Conservation (phyloP, 768 basidiomycete species). For the Cubamyces lactineus region DNA sequence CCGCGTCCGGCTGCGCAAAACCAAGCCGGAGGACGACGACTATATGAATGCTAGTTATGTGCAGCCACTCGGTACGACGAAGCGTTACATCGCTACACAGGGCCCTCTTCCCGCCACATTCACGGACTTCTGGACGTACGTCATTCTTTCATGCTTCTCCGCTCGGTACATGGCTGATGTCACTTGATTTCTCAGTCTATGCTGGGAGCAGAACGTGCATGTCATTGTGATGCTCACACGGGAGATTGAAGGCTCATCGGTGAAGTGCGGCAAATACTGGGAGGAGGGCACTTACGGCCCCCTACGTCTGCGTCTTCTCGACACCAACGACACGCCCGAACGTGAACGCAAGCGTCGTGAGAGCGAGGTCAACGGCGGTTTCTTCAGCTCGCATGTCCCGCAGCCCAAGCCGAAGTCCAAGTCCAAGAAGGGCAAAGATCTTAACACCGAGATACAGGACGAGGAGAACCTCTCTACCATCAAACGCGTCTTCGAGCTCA, state of each 20-base stretch:
- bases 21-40: slow-evolving; percentile 57
- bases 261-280: slow-evolving; percentile 96
- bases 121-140: slow-evolving; percentile 92
- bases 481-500: slow-evolving; percentile 69
- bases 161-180: neutral
- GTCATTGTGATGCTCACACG: slow-evolving; percentile 97
- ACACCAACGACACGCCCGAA: slow-evolving; percentile 50
- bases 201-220: slow-evolving; percentile 93
- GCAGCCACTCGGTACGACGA: slow-evolving; percentile 79
- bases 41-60: slow-evolving; percentile 97
- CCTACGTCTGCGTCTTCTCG: slow-evolving; percentile 59
- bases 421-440: slow-evolving; percentile 15
- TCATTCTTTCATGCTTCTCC: slow-evolving; percentile 24
- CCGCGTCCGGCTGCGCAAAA: slow-evolving; percentile 69
- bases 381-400: slow-evolving; percentile 46
- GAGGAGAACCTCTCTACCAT: slow-evolving; percentile 40
- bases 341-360: slow-evolving; percentile 32
- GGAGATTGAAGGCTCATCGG: slow-evolving; percentile 82
- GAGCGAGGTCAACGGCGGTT: slow-evolving; percentile 30
- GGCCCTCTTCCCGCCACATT: slow-evolving; percentile 91
- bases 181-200: slow-evolving; percentile 53
- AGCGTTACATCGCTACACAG: slow-evolving; percentile 94
- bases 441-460: slow-evolving; percentile 7
- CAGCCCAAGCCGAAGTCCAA: slow-evolving; percentile 8
- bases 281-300: slow-evolving; percentile 68